Percentiles rank a stretch among this genome's conserved stretches.
These are phyloP conservation scores for Chaetomium sp. DNA, from an alignment of 2,329 filamentous ascomycete species.

Conservation along the genomic window DNA sequence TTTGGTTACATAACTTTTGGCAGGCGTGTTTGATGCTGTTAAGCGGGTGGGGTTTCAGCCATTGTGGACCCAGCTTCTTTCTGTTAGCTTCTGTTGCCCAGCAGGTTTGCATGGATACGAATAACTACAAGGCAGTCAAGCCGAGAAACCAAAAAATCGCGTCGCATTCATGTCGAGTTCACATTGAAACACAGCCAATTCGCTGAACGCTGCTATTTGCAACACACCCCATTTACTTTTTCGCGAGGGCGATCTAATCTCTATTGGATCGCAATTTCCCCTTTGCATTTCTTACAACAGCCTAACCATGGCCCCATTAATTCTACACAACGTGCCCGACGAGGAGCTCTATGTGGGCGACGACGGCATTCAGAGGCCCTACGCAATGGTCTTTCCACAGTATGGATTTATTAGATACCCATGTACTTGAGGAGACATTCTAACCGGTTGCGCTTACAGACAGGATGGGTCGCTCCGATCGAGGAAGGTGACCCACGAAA, in stretches of 20 bases:
- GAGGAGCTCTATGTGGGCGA: slow-evolving; percentile 68
- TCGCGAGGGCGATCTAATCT: background rate
- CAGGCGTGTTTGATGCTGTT: slow-evolving; percentile 9
- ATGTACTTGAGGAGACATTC: background rate
- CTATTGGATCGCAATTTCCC: slow-evolving; percentile 13
- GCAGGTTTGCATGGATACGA: slow-evolving; percentile 17
- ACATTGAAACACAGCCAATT: slow-evolving; percentile 12
- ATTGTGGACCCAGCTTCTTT: slow-evolving; percentile 8
- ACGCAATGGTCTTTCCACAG: slow-evolving; percentile 68
- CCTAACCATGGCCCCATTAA: slow-evolving; percentile 61
- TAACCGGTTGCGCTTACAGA: slow-evolving; percentile 40
- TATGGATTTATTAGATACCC: slow-evolving; percentile 36
- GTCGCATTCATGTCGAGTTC: slow-evolving; percentile 23
- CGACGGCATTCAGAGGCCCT: slow-evolving; percentile 65
- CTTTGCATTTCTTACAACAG: background rate
- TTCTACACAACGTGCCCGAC: slow-evolving; percentile 69
- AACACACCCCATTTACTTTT: slow-evolving; percentile 10
- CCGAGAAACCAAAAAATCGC: slow-evolving; percentile 26
- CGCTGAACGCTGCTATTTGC: slow-evolving; percentile 4
- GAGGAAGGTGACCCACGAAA: slow-evolving; percentile 59
- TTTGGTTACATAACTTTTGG: background rate
- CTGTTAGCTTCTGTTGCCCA: slow-evolving; percentile 20
- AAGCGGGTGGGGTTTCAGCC: background rate
- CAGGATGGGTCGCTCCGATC: slow-evolving; percentile 57
- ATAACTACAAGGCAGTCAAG: slow-evolving; percentile 8